Evolutionary conservation across 805 yeast genomes (phyloP).

Genomic region (Clavispora santaluciae): DNA sequence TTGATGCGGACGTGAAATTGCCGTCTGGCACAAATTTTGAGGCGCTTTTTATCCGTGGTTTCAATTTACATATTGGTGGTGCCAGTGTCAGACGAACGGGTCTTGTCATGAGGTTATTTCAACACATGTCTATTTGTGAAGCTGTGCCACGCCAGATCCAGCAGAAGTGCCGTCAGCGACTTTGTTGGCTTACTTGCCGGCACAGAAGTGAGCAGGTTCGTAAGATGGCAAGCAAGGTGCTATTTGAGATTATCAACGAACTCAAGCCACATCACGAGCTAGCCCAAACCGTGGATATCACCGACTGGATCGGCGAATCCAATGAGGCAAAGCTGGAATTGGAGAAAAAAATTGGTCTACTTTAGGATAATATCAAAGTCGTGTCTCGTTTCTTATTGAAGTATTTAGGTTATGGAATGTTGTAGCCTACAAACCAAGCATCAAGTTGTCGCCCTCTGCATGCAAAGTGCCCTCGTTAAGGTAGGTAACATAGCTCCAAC

Average conservation of each 20-base stretch:
- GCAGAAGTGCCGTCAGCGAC: constrained; percentile 13
- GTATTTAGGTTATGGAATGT: neutral
- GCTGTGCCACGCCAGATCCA: constrained; percentile 4
- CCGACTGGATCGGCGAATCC: constrained; percentile 1
- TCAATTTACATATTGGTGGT: constrained; percentile 54
- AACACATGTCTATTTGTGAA: constrained; percentile 23
- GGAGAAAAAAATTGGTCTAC: neutral
- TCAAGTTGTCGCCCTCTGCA: constrained; percentile 17
- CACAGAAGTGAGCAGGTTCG: constrained; percentile 33
- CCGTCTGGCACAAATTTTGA: constrained; percentile 26
- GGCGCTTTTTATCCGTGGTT: constrained; percentile 43
- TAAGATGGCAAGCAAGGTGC: constrained; percentile 35
- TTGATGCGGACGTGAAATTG: constrained; percentile 34
- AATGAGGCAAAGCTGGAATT: neutral
- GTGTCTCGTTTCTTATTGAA: neutral
- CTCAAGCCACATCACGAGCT: constrained; percentile 2
- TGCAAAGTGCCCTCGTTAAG: constrained; percentile 16
- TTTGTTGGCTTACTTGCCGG: constrained; percentile 23
- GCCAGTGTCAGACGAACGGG: constrained; percentile 33
- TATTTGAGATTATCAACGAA: constrained; percentile 35
- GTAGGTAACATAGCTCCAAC: constrained; percentile 17
- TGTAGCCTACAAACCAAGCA: constrained; percentile 13
- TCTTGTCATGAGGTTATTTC: constrained; percentile 41
- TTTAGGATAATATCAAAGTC: neutral
- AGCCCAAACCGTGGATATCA: neutral